phyloP scores from a whole-genome alignment of 768 basidiomycete genomes.

The Crassisporium funariophilum region DNA sequence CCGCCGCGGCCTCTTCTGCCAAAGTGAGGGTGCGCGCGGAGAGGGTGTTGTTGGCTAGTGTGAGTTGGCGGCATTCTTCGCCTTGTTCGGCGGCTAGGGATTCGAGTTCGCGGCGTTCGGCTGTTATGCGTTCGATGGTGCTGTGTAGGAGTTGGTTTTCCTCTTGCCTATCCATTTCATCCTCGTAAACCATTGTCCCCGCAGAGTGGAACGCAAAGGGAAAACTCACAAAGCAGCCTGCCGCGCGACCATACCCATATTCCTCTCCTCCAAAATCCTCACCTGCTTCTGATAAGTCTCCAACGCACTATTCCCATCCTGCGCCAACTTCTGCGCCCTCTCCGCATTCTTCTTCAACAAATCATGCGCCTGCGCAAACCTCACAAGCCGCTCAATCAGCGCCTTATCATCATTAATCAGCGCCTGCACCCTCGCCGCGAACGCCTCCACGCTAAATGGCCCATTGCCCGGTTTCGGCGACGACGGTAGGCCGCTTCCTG shows the following conservation, averaged over 20 bases:
- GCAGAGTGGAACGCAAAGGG: conserved; percentile 9
- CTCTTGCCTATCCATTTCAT: conserved; percentile 51
- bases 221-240: conserved; percentile 58
- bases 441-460: conserved; percentile 75
- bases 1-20: conserved; percentile 66
- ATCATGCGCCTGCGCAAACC: conserved; percentile 89
- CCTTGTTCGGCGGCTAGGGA: conserved; percentile 68
- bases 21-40: conserved; percentile 71
- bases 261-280: conserved; percentile 74
- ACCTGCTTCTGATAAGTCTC: conserved; percentile 94
- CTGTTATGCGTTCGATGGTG: conserved; percentile 56
- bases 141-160: conserved; percentile 64
- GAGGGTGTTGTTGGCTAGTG: conserved; percentile 77
- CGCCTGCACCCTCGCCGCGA: conserved; percentile 75
- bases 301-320: conserved; percentile 75
- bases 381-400: conserved; percentile 79
- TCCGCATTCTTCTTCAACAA: conserved; percentile 91
- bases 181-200: conserved; percentile 14
- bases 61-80: conserved; percentile 71
- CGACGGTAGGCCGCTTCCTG: conserved; percentile 14
- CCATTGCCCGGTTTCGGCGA: conserved; percentile 27
- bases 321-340: conserved; percentile 86
- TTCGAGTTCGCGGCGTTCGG: conserved; percentile 74
- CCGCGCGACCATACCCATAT: conserved; percentile 50
- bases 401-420: conserved; percentile 82